phyloP scores from a whole-genome alignment of 495 filamentous ascomycete genomes.

The Lepidopterella palustris region DNA sequence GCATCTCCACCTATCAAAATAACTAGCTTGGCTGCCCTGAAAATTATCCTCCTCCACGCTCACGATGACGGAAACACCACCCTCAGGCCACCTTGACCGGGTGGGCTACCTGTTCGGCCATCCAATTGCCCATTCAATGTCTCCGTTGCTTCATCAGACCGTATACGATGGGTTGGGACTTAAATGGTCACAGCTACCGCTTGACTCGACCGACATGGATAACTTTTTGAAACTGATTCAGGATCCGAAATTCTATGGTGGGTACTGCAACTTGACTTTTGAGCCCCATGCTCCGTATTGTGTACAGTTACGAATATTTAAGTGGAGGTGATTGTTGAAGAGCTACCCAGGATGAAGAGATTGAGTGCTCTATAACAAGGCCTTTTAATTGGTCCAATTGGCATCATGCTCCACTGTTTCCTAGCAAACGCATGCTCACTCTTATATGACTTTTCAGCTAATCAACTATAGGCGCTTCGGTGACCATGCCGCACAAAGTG shows the following conservation, averaged over 20 bases:
- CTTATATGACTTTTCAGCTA: no score
- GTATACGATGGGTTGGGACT: constrained; percentile 54
- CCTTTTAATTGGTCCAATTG: no score
- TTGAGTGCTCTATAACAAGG: no score
- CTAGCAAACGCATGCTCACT: no score
- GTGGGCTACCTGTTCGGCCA: constrained; percentile 53
- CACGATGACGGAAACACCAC: constrained; percentile 11
- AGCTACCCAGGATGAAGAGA: no score
- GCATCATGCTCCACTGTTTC: no score
- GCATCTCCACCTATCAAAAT: no score
- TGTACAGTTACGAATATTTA: no score
- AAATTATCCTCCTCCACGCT: neutral
- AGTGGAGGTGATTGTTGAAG: no score
- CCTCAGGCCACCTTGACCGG: constrained; percentile 38
- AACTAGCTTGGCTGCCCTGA: neutral
- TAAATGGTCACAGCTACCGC: constrained; percentile 55
- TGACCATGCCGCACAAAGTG: constrained; percentile 74
- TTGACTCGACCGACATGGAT: constrained; percentile 48
- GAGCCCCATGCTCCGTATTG: no score
- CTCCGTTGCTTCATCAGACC: constrained; percentile 60
- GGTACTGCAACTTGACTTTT: neutral
- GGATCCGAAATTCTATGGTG: constrained; percentile 49
- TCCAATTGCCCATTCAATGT: constrained; percentile 61
- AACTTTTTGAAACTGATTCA: constrained; percentile 47
- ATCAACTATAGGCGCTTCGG: constrained; percentile 47